A percentile compares a stretch with the other conserved stretches of the same genome.
Evolutionary conservation across 768 basidiomycete species (phyloP).

Genomic region (Suillus sp.): DNA sequence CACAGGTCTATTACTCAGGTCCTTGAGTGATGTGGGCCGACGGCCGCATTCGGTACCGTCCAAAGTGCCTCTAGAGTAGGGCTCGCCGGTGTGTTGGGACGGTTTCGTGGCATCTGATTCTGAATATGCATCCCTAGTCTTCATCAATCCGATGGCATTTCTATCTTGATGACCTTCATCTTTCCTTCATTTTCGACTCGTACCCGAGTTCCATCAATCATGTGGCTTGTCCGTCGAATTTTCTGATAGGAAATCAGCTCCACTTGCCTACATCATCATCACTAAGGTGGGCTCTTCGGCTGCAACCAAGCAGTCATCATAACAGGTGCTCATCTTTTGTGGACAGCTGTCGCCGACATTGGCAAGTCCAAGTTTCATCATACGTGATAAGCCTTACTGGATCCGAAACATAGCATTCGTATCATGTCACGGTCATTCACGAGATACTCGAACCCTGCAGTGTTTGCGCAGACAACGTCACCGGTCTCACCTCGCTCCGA

Average conservation of each 20-base stretch:
- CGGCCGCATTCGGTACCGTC: neutral
- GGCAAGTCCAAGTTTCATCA: neutral
- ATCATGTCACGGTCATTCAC: neutral
- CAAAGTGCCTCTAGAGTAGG: neutral
- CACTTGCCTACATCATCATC: neutral
- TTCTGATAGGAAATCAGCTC: neutral
- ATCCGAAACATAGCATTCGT: neutral
- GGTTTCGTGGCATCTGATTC: neutral
- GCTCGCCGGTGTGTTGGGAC: neutral
- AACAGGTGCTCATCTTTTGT: neutral
- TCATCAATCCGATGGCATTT: neutral
- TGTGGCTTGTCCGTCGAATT: neutral
- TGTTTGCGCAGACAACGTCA: neutral
- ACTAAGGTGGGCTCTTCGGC: neutral
- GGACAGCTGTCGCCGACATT: neutral
- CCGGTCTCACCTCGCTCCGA: neutral
- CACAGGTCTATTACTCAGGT: neutral
- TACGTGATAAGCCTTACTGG: neutral
- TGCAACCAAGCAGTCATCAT: neutral
- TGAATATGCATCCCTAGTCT: neutral
- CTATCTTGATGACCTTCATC: neutral
- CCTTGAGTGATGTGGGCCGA: neutral
- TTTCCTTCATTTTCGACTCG: neutral
- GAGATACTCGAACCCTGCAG: neutral
- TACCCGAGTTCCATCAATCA: neutral